phyloP scores from a whole-genome alignment of 2,329 filamentous ascomycete genomes.

The Aphanocladium album region DNA sequence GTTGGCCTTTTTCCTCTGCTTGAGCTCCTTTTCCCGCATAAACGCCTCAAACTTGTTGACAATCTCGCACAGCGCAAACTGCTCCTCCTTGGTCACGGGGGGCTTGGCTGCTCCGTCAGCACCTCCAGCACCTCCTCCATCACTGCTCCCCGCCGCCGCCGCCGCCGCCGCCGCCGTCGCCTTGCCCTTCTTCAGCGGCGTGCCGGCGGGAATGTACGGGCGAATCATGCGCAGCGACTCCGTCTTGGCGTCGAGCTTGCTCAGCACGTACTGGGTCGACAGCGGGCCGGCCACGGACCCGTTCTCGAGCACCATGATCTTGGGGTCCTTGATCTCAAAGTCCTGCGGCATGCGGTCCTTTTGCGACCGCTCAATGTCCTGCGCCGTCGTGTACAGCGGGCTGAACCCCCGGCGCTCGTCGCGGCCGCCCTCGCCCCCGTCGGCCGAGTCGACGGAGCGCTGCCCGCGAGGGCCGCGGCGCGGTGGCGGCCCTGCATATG shows the following conservation, averaged over 20 bases:
- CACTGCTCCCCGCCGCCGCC: not conserved
- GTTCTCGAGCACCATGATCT: constrained; percentile 37
- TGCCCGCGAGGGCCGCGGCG: constrained; percentile 11
- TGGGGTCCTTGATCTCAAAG: constrained; percentile 38
- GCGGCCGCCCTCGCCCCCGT: constrained; percentile 7
- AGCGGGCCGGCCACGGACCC: constrained; percentile 36
- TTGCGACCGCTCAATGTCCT: constrained; percentile 28
- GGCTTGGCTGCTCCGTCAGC: constrained; percentile 18
- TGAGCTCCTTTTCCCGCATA: constrained; percentile 38
- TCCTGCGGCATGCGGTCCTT: constrained; percentile 38
- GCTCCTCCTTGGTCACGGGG: constrained; percentile 14
- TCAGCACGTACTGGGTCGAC: constrained; percentile 36
- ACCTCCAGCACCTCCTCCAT: too few species aligned
- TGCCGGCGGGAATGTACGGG: constrained; percentile 30
- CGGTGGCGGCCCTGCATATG: constrained; percentile 13
- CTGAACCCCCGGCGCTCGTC: constrained; percentile 25
- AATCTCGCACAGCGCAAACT: constrained; percentile 64
- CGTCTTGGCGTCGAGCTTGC: constrained; percentile 25
- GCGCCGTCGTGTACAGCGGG: constrained; percentile 31
- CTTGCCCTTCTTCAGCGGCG: constrained; percentile 9
- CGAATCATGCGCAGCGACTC: constrained; percentile 39
- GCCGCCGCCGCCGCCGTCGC: not conserved
- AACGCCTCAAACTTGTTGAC: constrained; percentile 52
- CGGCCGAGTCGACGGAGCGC: not conserved
- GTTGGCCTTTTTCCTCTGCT: constrained; percentile 37